A percentile compares a stretch with the other conserved stretches of the same genome.
These are phyloP conservation scores for Candida parachauliodes DNA, from an alignment of 805 yeast genomes.

Conservation along the genomic window DNA sequence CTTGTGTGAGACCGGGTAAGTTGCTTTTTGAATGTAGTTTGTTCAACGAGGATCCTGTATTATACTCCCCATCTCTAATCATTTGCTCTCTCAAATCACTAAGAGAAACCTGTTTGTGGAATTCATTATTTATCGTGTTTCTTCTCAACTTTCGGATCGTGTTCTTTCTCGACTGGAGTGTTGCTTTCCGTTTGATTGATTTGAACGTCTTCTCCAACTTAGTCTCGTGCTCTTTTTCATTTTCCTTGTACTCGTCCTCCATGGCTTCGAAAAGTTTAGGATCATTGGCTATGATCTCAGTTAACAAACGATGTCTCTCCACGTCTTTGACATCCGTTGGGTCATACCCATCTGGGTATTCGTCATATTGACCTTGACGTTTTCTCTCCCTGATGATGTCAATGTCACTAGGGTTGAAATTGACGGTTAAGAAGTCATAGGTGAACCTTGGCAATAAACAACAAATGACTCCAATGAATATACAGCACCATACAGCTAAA, in stretches of 20 bases:
- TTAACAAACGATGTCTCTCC: conserved; percentile 34
- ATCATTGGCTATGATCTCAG: conserved; percentile 28
- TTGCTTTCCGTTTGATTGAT: conserved; percentile 31
- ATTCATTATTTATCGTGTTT: conserved; percentile 21
- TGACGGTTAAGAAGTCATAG: conserved; percentile 45
- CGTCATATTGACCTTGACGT: conserved; percentile 46
- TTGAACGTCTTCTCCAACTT: conserved; percentile 28
- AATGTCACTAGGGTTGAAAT: conserved; percentile 60
- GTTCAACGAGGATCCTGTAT: conserved; percentile 32
- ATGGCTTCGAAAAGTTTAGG: conserved; percentile 32
- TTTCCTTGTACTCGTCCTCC: conserved; percentile 24
- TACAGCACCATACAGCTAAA: conserved; percentile 60
- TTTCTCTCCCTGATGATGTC: conserved; percentile 69
- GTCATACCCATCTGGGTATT: conserved; percentile 48
- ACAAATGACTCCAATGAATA: conserved; percentile 50
- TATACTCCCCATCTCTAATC: conserved; percentile 36
- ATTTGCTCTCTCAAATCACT: conserved; percentile 35
- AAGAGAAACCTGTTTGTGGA: conserved; percentile 31
- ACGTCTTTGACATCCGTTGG: conserved; percentile 47
- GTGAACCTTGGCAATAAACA: conserved; percentile 62
- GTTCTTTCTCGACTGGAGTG: conserved; percentile 22
- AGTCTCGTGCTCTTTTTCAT: conserved; percentile 11
- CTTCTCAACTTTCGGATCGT: conserved; percentile 14
- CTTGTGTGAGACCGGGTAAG: conserved; percentile 48
- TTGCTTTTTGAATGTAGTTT: conserved; percentile 44